These are phyloP conservation scores for Phyllosticta paracitricarpa DNA, from an alignment of 2,329 filamentous ascomycete genomes.

Conservation along the genomic window DNA sequence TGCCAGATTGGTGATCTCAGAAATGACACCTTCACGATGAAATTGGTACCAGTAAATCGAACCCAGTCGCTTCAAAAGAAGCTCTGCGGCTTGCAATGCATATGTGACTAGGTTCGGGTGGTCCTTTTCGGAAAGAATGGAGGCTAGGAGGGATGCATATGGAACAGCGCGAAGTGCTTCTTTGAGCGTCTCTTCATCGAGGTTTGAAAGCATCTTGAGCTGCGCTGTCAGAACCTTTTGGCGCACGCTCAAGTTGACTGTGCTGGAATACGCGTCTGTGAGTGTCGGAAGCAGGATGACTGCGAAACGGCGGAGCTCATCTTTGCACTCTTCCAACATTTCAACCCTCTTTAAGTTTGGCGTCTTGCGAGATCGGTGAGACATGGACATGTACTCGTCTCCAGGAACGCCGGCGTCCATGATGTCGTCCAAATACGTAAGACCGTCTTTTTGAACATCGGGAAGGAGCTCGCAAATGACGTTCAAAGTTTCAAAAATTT, in stretches of 20 bases:
- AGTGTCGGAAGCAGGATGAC: conserved; percentile 88
- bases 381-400: conserved; percentile 34
- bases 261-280: conserved; percentile 95
- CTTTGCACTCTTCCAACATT: conserved; percentile 70
- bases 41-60: conserved; percentile 92
- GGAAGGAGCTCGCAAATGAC: conserved; percentile 93
- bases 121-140: conserved; percentile 91
- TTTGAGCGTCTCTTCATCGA: conserved; percentile 75
- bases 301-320: conserved; percentile 82
- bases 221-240: conserved; percentile 95
- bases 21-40: conserved; percentile 90
- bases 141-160: conserved; percentile 90
- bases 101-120: conserved; percentile 78
- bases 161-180: conserved; percentile 81
- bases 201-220: conserved; percentile 91
- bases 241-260: conserved; percentile 86
- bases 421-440: conserved; percentile 42
- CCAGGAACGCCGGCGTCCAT: conserved; percentile 40
- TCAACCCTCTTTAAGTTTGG: conserved; percentile 74
- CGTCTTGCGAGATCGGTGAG: conserved; percentile 41
- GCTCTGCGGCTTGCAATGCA: conserved; percentile 79
- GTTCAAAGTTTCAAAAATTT: conserved; percentile 94
- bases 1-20: conserved; percentile 77
- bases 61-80: conserved; percentile 74
- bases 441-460: conserved; percentile 51